Evolutionary conservation across 2,329 filamentous ascomycete genomes (phyloP), one percentile per base, ranked within the genome.

Genomic region (Grosmannia clavigera): DNA sequence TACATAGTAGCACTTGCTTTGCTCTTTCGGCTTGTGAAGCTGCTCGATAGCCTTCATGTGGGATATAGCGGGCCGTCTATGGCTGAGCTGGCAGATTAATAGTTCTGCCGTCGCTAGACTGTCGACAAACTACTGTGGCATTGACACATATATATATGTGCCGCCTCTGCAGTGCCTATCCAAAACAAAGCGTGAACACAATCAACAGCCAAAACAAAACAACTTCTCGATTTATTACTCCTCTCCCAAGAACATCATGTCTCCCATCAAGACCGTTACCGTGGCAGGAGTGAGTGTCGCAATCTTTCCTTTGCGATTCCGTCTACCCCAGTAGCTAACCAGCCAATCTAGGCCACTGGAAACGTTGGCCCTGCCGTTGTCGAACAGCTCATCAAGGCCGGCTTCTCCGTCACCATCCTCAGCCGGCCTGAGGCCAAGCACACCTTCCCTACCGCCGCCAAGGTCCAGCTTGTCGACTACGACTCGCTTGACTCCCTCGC

Each of bases 381-480:
- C 2, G 63, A 69, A 5, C 69, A 69, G 5, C 74, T 83, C 0
- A 67, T 81, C 3, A 66, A 73, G 14, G 74, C 72, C 1, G 77
- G 76, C 48, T 79, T 82, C 65, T 73, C 69, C 14, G 70, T 83
- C 35, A 82, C 79, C 0, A 80, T 77, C 22, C 69, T 81, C 29
- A 76, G 77, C 12, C 78, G 80, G 33, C 66, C 66, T 29, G 72
- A 68, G 55, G 72, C 67, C 62, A 70, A 65, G 19, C 48, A 58
- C 56, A 55, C 51, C 2, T 65, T 81, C 3, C 79, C 81, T 3
- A 63, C 71, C 1, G 76, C 77, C 16, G 72, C 80, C 35, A 69
- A 69, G 2, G 66, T 73, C 27, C 72, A 69, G 48, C 58, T 64
- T 1, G 72, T 83, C 22, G 73, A 79, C 66, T 80, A 80, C 63